A percentile compares a stretch with the other conserved stretches of the same genome.
Conservation (phyloP, 139 green algal species). For the Pedinophyceae sp. region DNA sequence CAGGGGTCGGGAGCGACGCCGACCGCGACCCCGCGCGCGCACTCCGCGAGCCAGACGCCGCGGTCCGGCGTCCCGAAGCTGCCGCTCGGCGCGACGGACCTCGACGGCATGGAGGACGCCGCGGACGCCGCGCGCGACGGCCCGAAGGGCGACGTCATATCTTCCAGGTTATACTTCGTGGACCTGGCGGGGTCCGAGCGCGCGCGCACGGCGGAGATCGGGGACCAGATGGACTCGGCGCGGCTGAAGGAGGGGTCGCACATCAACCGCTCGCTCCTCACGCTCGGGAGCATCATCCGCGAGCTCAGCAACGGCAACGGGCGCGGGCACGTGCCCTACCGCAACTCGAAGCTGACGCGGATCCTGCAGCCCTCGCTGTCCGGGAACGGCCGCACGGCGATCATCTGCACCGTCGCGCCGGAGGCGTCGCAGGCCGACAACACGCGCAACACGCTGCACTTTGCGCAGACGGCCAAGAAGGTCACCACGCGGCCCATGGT, state of each 20-base stretch:
- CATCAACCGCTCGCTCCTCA: slow-evolving; percentile 45
- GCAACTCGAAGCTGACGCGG: slow-evolving; percentile 60
- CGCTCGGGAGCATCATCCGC: slow-evolving; percentile 48
- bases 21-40: background rate
- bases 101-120: too few relatives aligned
- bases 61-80: too few relatives aligned
- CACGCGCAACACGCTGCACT: slow-evolving; percentile 10
- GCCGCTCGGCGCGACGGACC: too few relatives aligned
- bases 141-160: too few relatives aligned
- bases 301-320: slow-evolving; percentile 18
- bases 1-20: background rate
- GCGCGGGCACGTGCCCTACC: slow-evolving; percentile 42
- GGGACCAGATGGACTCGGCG: background rate
- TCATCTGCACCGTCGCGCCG: slow-evolving; percentile 14
- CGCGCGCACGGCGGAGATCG: background rate
- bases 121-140: too few relatives aligned
- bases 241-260: slow-evolving; percentile 49
- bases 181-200: slow-evolving; percentile 6
- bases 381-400: slow-evolving; percentile 34
- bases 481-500: slow-evolving; percentile 8
- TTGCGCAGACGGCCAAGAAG: slow-evolving; percentile 13
- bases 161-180: too few relatives aligned
- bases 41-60: background rate
- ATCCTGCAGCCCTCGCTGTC: slow-evolving; percentile 56
- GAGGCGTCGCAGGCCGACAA: slow-evolving; percentile 3